Percentiles rank a stretch among this genome's conserved stretches.
phyloP scores from a whole-genome alignment of 192 early-diverging fungal species.

The Paraglomus occultum region DNA sequence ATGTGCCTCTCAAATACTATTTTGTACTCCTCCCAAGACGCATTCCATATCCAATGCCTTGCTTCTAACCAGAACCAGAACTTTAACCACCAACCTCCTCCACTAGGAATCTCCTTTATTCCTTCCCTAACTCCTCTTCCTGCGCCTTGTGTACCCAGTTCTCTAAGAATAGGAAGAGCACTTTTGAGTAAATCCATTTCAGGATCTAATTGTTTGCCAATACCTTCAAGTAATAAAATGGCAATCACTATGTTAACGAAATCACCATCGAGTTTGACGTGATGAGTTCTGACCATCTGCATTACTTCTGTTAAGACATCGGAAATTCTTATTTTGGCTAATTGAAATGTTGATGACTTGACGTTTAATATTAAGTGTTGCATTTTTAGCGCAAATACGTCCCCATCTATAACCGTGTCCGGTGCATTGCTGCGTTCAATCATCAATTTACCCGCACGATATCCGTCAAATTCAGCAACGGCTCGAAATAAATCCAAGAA shows the following conservation, averaged over 20 bases:
- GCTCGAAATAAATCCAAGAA: conserved; percentile 91
- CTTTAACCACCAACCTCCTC: conserved; percentile 52
- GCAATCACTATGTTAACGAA: conserved; percentile 93
- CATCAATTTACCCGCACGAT: conserved; percentile 80
- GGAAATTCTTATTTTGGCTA: conserved; percentile 78
- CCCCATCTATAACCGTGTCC: conserved; percentile 64
- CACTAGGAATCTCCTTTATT: conserved; percentile 46
- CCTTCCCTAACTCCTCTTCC: conserved; percentile 45
- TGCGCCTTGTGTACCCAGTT: conserved; percentile 52
- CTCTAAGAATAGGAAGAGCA: conserved; percentile 69
- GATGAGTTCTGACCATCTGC: conserved; percentile 84
- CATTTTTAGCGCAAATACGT: conserved; percentile 83
- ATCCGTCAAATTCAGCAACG: conserved; percentile 85
- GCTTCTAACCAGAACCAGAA: conserved; percentile 63
- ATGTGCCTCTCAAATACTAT: conserved; percentile 4
- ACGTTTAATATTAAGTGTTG: conserved; percentile 70
- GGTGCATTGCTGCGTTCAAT: conserved; percentile 80
- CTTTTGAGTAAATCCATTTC: conserved; percentile 87
- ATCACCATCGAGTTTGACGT: conserved; percentile 91
- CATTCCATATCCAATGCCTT: conserved; percentile 46
- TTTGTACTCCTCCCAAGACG: conserved; percentile 15
- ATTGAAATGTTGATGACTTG: conserved; percentile 66
- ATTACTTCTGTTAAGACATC: conserved; percentile 81
- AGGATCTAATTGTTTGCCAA: conserved; percentile 88
- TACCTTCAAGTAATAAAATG: conserved; percentile 91